Base-by-base conservation (phyloP, 257 asterid genomes). In the Nemophila menziesii region DNA sequence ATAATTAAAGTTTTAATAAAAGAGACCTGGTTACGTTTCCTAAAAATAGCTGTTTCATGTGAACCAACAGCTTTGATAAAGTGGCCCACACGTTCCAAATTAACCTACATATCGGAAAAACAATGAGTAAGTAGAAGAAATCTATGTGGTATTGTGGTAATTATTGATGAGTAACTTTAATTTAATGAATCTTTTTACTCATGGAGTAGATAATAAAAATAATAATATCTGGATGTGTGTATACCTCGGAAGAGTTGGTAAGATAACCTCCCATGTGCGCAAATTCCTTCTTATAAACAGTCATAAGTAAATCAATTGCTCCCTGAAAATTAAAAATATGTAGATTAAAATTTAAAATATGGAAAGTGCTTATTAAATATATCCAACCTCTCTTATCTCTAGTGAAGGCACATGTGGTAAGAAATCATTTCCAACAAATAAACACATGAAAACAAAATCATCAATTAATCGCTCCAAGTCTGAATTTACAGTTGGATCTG, bases 341-440 rank as follows among this genome's bases (percentile, higher is more conserved):
- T 50, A 29, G 16, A 11, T 13, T 11, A n/a, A 42, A 39, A 33
- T 19, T 9, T 15, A 34, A 5, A 8, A 34, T 14, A 20, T 3
- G 44, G 20, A 33, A 16, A 22, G 2, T 26, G 12, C 55, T 65
- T 45, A 33, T 17, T 42, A 33, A 52, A 63, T 8, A 55, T 46
- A 42, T n/a, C 71, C 54, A 52, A 78, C 92, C 92, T 79, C 79
- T 22, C 75, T 54, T 66, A 72, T 66, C 42, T 74, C 79, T 55
- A 78, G 60, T 11, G 90, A 74, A 14, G 82, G 80, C 56, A 79
- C 56, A 16, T 67, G 85, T 2, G 92, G 92, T 33, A 79, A 64
- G 64, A 79, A 79, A 58, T 79, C 92, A 72, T 79, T 79, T 55
- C 92, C 82, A 34, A 75, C 72, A 62, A 75, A 67, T 40, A 79